Evolutionary conservation across 331 rosid genomes (phyloP), one percentile per base, ranked within the genome.

Genomic region (Quercus tomentella): DNA sequence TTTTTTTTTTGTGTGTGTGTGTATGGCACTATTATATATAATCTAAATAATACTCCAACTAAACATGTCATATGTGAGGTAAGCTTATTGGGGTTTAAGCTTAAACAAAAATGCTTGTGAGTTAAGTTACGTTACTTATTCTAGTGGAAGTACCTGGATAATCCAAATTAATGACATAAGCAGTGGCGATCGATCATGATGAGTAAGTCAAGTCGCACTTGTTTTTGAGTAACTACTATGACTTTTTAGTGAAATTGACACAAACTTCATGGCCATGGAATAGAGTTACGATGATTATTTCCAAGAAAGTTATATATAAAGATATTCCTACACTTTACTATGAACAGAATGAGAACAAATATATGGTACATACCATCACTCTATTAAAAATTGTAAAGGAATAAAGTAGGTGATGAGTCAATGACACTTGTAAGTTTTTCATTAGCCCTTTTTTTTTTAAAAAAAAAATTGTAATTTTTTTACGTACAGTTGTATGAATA

Each of bases 101-200:
- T 14, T 61, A 25, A 72, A 23, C 15, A 0, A 25, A 31, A 66
- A 79, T 21, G 16, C 88, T 82, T 76, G 79, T 0, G 10, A 5
- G 51, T 57, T 6, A 86, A 61, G 82, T 16, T 45, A 76, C 18
- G 41, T 21, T 57, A 52, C 57, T 33, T 4, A 52, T 35, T 76
- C 51, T 2, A 43, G 66, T 61, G 76, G 73, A 12, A 56, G 55
- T 7, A 71, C 16, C 28, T 71, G 73, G 45, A 54, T 69, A 62
- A 4, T 2, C n/a, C 2, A 49, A 49, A 11, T 14, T 3, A 21
- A 35, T 72, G 80, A 80, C 82, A 12, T 69, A 41, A 68, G 78
- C 54, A 21, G 31, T 77, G 78, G 30, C 80, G 84, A 76, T 33
- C 22, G 45, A 41, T 41, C 45, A 41, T 41, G 3, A 17, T n/a